phyloP scores from a whole-genome alignment of 73 alveolate genomes.

The Tetrahymena borealis region DNA sequence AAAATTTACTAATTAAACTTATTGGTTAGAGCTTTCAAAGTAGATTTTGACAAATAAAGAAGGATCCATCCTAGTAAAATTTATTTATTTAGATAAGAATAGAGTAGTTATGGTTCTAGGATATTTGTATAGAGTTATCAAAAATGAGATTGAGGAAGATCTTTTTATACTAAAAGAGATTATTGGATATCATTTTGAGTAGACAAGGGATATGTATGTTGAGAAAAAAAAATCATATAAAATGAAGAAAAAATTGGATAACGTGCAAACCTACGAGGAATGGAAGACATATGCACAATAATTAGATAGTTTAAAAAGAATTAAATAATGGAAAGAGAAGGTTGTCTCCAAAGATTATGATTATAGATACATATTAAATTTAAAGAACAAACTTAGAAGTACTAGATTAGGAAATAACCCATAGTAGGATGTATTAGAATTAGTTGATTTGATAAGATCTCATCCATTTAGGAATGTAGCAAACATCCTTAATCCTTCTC shows the following conservation, averaged over 20 bases:
- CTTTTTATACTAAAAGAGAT: background rate
- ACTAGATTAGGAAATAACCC: background rate
- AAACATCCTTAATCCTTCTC: conserved; percentile 45
- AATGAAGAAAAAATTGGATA: background rate
- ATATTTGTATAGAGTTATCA: background rate
- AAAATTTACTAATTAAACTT: background rate
- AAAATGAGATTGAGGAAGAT: background rate
- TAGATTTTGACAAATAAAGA: too few relatives aligned
- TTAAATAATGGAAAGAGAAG: background rate
- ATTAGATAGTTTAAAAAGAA: background rate
- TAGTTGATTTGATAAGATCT: conserved; percentile 11
- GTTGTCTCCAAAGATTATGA: background rate
- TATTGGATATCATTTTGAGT: background rate
- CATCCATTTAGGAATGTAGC: conserved; percentile 51
- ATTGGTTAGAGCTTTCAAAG: too few relatives aligned
- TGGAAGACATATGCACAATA: background rate
- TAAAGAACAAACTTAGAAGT: background rate
- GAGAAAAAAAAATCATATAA: background rate
- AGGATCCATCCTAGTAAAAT: too few relatives aligned
- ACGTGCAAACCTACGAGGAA: background rate
- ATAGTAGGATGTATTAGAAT: background rate
- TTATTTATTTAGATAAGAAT: too few relatives aligned
- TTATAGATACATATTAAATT: background rate
- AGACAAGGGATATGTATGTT: background rate
- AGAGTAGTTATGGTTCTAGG: background rate